A percentile compares a stretch with the other conserved stretches of the same genome.
Evolutionary conservation across 768 basidiomycete genomes (phyloP).

Genomic region (Termitomyces sp.): DNA sequence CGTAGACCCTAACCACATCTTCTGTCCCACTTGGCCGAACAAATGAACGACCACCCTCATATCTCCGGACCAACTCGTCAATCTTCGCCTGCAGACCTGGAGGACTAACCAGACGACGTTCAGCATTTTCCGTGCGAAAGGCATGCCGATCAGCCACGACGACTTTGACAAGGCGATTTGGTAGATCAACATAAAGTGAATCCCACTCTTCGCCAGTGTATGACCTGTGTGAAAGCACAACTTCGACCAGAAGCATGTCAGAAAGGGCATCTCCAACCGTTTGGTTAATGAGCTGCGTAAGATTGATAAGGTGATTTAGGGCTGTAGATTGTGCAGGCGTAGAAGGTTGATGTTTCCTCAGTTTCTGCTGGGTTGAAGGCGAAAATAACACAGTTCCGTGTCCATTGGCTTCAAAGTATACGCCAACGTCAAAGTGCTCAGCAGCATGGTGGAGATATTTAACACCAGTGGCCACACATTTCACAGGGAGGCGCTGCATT

Average conservation of each 20-base stretch:
- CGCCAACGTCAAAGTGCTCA: slow-evolving; percentile 89
- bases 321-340: slow-evolving; percentile 82
- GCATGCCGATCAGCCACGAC: slow-evolving; percentile 73
- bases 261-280: slow-evolving; percentile 97
- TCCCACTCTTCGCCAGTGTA: slow-evolving; percentile 90
- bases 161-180: slow-evolving; percentile 93
- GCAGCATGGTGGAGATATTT: slow-evolving; percentile 98
- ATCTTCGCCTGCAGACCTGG: slow-evolving; percentile 75
- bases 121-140: slow-evolving; percentile 92
- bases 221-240: slow-evolving; percentile 82
- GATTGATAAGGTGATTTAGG: slow-evolving; percentile 66
- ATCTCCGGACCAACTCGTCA: slow-evolving; percentile 72
- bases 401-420: slow-evolving; percentile 99
- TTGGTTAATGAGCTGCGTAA: slow-evolving; percentile 90
- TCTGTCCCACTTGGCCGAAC: slow-evolving; percentile 97
- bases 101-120: slow-evolving; percentile 81
- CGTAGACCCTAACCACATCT: slow-evolving; percentile 96
- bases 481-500: slow-evolving; percentile 81
- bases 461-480: slow-evolving; percentile 94
- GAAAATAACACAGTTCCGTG: slow-evolving; percentile 98
- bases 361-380: slow-evolving; percentile 52
- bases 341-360: slow-evolving; percentile 62
- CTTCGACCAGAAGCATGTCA: slow-evolving; percentile 93
- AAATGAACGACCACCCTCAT: slow-evolving; percentile 84
- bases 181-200: slow-evolving; percentile 85